Base-by-base conservation (phyloP, 495 filamentous ascomycete species). In the Aspergillus bridgeri region DNA sequence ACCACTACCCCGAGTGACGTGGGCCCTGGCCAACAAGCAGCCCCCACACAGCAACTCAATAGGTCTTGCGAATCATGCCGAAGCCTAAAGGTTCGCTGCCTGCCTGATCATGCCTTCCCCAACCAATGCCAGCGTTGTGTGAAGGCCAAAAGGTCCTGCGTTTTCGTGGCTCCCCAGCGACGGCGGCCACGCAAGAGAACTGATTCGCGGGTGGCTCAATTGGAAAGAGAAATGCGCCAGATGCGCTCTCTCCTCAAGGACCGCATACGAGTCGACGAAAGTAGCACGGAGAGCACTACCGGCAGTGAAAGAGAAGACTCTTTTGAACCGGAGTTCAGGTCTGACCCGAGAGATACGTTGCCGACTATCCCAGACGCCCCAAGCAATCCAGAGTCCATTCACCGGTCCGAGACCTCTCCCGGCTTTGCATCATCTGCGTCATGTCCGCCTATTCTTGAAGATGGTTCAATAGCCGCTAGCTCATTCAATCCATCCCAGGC, bases 1-100 rank as follows among this genome's bases (percentile, higher is more conserved):
- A 75, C 54, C 65, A 75, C 61, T 65, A 65, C 59, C 50, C 72
- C 60, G 79, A 65, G 64, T 47, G 68, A 72, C 57, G 27, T 61
- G 42, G 57, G 55, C 33, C 48, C 53, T 49, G 51, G 45, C 21
- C 66, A 64, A 42, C 55, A 59, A 46, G 13, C 68, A 1, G 43
- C 59, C 46, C 65, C 67, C 42, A 42, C 68, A 20, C 70, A 63
- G 48, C 72, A 73, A 57, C 58, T 77, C 48, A 90, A 71, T 70
- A 82, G 90, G 29, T 91, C 91, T 19, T 96, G 91, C 70, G 91
- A 96, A 69, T 86, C 89, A 18, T 96, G 91, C 70, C 85, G 91
- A 59, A 82, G 82, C 20, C 75, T 95, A 46, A 96, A 96, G 68
- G 91, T 95, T 13, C 85, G 88, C 42, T 96, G 91, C 74, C 86